Conservation (phyloP, 768 basidiomycete species). For the Leucogyrophana mollusca region DNA sequence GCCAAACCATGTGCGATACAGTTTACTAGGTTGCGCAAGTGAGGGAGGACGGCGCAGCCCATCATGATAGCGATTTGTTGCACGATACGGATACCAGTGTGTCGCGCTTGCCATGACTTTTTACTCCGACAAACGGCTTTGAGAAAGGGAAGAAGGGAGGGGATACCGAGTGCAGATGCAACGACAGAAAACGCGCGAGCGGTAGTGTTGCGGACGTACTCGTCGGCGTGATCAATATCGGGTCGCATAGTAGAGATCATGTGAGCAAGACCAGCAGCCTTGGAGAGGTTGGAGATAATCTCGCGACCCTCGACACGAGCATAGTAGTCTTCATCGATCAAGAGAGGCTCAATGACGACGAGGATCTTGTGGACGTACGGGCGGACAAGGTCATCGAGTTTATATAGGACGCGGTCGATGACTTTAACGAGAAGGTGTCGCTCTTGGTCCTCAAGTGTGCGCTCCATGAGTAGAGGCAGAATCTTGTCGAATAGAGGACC, state of each 20-base stretch:
- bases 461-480: constrained; percentile 95
- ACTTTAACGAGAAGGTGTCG: constrained; percentile 98
- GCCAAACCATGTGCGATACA: constrained; percentile 85
- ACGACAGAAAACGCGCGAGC: constrained; percentile 99
- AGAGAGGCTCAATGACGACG: constrained; percentile 97
- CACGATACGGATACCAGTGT: constrained; percentile 98
- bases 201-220: constrained; percentile 98
- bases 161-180: constrained; percentile 97
- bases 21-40: constrained; percentile 93
- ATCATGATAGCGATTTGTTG: constrained; percentile 99
- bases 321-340: constrained; percentile 98
- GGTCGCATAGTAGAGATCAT: constrained; percentile 99
- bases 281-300: constrained; percentile 98
- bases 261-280: constrained; percentile 97
- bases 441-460: constrained; percentile 97
- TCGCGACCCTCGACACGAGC: constrained; percentile 98
- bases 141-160: constrained; percentile 94
- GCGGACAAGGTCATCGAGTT: constrained; percentile 96
- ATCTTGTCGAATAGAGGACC: constrained; percentile 99
- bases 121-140: constrained; percentile 98
- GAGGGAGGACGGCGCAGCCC: constrained; percentile 97
- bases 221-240: constrained; percentile 98
- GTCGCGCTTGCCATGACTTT: constrained; percentile 99
- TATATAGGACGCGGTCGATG: constrained; percentile 98
- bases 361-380: constrained; percentile 99